Evolutionary conservation across 768 basidiomycete species (phyloP).

Genomic region (Mrakia hoshinonis): DNA sequence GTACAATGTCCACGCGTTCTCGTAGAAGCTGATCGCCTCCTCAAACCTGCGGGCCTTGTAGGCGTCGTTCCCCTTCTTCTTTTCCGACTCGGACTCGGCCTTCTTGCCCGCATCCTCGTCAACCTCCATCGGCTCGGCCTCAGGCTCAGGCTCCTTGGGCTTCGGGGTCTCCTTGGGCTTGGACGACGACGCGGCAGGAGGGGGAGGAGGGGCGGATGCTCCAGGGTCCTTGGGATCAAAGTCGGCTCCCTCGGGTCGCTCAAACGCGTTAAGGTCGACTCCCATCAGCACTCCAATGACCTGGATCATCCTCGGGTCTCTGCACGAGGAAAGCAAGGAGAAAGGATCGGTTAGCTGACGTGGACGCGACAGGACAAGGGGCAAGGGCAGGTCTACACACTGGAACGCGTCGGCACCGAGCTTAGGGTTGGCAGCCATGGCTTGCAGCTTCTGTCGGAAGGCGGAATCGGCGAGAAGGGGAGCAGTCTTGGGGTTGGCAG

Average conservation of each 20-base stretch:
- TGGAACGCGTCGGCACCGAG: conserved; percentile 44
- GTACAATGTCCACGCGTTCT: conserved; percentile 84
- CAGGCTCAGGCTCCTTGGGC: conserved; percentile 24
- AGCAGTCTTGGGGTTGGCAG: conserved; percentile 73
- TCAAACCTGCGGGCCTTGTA: conserved; percentile 82
- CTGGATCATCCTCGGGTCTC: conserved; percentile 73
- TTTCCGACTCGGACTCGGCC: conserved; percentile 67
- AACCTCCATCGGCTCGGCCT: conserved; percentile 42
- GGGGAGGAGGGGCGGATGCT: conserved; percentile 18
- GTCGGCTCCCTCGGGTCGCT: conserved; percentile 72
- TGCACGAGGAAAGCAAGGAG: no score
- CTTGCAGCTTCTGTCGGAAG: conserved; percentile 57
- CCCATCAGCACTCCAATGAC: conserved; percentile 89
- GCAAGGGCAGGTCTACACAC: no score
- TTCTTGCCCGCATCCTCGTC: conserved; percentile 64
- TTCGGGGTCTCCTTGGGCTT: conserved; percentile 2
- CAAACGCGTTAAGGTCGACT: conserved; percentile 77
- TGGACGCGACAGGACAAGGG: no score
- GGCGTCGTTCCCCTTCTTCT: conserved; percentile 64
- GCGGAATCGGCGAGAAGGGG: conserved; percentile 73
- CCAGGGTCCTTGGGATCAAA: conserved; percentile 27
- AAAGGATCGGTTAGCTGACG: no score
- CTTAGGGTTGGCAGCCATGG: conserved; percentile 35
- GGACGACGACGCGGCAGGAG: conserved; percentile 13
- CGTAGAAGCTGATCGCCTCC: conserved; percentile 64